Percentiles rank a stretch among this genome's conserved stretches.
phyloP scores from a whole-genome alignment of 1,284 basidiomycete genomes.

The Cutaneotrichosporon mucoides region DNA sequence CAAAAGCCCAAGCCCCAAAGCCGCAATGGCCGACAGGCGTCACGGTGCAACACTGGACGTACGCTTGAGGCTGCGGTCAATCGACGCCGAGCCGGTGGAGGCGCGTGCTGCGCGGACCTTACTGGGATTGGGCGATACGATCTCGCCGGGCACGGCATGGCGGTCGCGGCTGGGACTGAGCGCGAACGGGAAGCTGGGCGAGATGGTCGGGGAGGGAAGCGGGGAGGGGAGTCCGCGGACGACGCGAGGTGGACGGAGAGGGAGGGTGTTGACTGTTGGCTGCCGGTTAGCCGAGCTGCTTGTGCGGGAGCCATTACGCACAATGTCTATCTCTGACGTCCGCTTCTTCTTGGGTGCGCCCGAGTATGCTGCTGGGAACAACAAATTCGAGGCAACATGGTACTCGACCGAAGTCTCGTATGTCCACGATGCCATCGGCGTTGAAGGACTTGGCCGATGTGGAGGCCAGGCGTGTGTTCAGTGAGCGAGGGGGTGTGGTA shows the following conservation, averaged over 20 bases:
- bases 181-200: background rate
- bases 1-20: too few species aligned
- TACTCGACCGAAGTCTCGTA: slow-evolving; percentile 17
- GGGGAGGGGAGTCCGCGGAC: background rate
- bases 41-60: background rate
- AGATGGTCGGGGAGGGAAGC: background rate
- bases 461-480: too few species aligned
- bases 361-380: background rate
- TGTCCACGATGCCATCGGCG: slow-evolving; percentile 7
- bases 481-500: too few species aligned
- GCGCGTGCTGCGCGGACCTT: background rate
- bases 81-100: background rate
- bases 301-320: background rate
- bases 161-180: background rate
- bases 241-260: background rate
- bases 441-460: background rate
- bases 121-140: background rate
- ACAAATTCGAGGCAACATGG: slow-evolving; percentile 6
- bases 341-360: slow-evolving; percentile 2
- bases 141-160: too few species aligned
- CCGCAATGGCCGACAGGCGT: too few species aligned
- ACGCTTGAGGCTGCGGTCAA: background rate
- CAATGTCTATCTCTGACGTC: background rate
- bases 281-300: too few species aligned
- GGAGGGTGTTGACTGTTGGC: background rate